These are phyloP conservation scores for Pythium aquatile DNA, from an alignment of 352 stramenopile genomes.

Conservation along the genomic window DNA sequence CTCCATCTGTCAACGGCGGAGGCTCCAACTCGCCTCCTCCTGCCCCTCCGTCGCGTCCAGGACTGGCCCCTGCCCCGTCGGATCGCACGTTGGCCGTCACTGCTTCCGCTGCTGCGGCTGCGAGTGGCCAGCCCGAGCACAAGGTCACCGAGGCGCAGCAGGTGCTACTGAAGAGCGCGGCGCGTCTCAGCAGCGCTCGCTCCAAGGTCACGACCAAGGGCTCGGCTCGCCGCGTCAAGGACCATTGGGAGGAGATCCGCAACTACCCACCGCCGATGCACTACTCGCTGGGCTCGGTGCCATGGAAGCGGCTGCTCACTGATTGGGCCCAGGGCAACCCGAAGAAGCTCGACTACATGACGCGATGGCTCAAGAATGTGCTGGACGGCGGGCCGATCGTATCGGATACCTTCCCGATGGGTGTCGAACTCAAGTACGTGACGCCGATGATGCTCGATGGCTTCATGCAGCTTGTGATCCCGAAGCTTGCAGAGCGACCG, in stretches of 20 bases:
- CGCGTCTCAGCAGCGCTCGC: conserved; percentile 60
- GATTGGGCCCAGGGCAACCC: conserved; percentile 88
- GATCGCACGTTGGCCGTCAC: conserved; percentile 22
- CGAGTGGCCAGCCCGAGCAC: conserved; percentile 38
- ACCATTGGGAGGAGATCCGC: conserved; percentile 88
- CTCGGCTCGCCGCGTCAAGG: conserved; percentile 79
- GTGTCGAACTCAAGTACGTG: conserved; percentile 87
- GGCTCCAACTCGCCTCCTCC: conserved; percentile 11
- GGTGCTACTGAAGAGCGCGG: conserved; percentile 69
- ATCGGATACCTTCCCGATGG: conserved; percentile 86
- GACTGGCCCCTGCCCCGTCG: conserved; percentile 25
- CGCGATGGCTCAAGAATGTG: conserved; percentile 87
- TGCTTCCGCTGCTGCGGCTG: conserved; percentile 7
- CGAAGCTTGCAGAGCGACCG: conserved; percentile 77
- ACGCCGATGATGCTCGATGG: conserved; percentile 90
- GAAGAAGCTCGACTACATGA: conserved; percentile 92
- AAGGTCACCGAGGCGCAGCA: conserved; percentile 63
- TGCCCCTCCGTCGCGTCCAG: conserved; percentile 3
- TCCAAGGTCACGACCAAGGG: conserved; percentile 72
- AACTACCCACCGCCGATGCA: conserved; percentile 82
- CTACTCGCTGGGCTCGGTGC: conserved; percentile 79
- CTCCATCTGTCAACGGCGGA: conserved; percentile 15
- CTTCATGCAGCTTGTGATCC: conserved; percentile 89
- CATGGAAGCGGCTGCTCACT: conserved; percentile 83
- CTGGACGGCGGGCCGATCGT: conserved; percentile 82